Evolutionary conservation across 495 filamentous ascomycete species (phyloP), one percentile per base, ranked within the genome.

Genomic region (Xylaria grammica): DNA sequence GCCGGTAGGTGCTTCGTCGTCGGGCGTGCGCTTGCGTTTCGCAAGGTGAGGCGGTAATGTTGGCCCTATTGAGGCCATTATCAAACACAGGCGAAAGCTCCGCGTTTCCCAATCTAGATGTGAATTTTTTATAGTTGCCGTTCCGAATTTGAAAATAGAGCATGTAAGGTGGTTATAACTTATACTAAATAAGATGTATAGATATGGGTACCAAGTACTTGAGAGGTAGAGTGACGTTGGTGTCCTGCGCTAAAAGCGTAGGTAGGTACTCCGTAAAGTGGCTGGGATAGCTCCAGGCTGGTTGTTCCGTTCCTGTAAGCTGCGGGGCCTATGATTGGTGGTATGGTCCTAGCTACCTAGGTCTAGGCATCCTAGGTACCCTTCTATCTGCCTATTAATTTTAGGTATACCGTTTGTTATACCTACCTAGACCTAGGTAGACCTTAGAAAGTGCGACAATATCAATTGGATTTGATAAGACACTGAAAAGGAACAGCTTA

Each of bases 11-110:
- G 74, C 67, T 32, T 81, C 74, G 46, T 85, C 78, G 51, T 80
- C 75, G n/a, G 75, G 59, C 10, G 74, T 77, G 65, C 82, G 82
- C 66, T 84, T 84, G 55, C 83, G 82, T 67, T 85, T 86, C 52
- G 76, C 67, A 0, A 84, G 77, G 45, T 84, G 81, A 8, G 82
- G 78, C 3, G 83, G 82, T 20, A 86, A 68, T 65, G 81, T 73
- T 26, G 83, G 83, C 11, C 83, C 82, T 27, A 84, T 78, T 3
- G 81, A 79, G 9, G 79, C 58, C 82, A 85, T 86, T 36, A 34
- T 72, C 55, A 17, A 13, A 29, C 32, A 26, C 8, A 19, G 2
- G n/a, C 36, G 34, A 49, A 52, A n/a, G n/a, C n/a, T n/a, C n/a
- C n/a, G n/a, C n/a, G n/a, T n/a, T n/a, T n/a, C n/a, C n/a, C n/a